A percentile compares a stretch with the other conserved stretches of the same genome.
Evolutionary conservation across 23 red algal species (phyloP).

Genomic region (Gracilariopsis chorda): DNA sequence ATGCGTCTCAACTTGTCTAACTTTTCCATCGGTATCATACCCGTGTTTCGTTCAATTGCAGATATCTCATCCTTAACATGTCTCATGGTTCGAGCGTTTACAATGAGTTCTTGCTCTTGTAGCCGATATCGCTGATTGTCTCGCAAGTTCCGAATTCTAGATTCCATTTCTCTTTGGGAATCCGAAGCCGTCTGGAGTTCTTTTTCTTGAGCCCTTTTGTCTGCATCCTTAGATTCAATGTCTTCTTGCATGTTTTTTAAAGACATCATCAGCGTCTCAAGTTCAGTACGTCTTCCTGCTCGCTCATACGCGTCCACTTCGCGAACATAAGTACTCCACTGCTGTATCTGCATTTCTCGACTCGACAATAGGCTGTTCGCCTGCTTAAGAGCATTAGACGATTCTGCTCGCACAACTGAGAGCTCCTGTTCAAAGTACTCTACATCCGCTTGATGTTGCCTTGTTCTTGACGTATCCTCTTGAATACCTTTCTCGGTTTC

Average conservation of each 20-base stretch:
- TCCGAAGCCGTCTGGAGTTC: conserved; percentile 41
- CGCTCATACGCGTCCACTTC: conserved; percentile 42
- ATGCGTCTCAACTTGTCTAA: not conserved
- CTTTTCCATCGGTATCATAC: conserved; percentile 24
- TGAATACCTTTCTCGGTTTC: not conserved
- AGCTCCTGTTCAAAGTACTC: conserved; percentile 37
- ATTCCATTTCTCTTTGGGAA: conserved; percentile 37
- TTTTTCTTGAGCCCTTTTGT: conserved; percentile 53
- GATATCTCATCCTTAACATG: conserved; percentile 36
- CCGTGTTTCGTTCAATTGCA: conserved; percentile 1
- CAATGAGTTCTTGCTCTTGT: conserved; percentile 13
- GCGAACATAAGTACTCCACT: conserved; percentile 20
- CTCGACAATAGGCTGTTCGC: conserved; percentile 26
- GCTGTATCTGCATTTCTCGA: not conserved
- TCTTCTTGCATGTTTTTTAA: conserved; percentile 22
- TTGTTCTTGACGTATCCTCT: not conserved
- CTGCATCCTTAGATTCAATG: conserved; percentile 25
- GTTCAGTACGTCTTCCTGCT: conserved; percentile 26
- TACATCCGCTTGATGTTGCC: not conserved
- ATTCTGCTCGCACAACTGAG: conserved; percentile 23
- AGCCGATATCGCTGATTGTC: conserved; percentile 65
- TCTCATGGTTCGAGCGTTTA: not conserved
- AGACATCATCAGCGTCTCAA: not conserved
- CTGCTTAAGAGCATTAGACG: not conserved
- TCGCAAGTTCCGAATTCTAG: conserved; percentile 58